Conservation (phyloP, 2,329 filamentous ascomycete species). For the Arachnomyces sp. region DNA sequence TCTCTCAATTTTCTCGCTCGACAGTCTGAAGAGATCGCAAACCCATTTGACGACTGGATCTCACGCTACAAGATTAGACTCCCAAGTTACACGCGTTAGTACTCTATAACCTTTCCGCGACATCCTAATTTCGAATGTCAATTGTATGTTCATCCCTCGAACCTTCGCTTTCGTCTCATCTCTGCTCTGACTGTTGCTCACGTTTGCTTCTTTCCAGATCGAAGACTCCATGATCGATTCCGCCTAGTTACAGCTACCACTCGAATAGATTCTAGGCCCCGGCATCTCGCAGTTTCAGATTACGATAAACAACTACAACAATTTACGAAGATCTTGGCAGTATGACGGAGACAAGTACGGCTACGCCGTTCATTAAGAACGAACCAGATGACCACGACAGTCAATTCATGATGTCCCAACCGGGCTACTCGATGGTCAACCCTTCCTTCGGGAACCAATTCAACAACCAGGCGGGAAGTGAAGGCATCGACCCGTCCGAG, state of each 20-base stretch:
- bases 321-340: no score
- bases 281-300: no score
- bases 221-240: no score
- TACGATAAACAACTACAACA: no score
- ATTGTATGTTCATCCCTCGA: not conserved
- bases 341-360: slow-evolving; percentile 49
- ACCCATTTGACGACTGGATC: no score
- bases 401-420: slow-evolving; percentile 42
- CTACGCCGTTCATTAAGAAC: slow-evolving; percentile 58
- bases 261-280: no score
- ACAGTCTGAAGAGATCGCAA: no score
- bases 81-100: not conserved
- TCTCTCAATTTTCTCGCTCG: no score
- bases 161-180: not conserved
- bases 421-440: slow-evolving; percentile 44
- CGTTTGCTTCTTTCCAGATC: no score
- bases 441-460: slow-evolving; percentile 43
- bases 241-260: no score
- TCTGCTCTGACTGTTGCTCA: no score
- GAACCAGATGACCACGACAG: slow-evolving; percentile 54
- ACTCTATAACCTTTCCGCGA: not conserved
- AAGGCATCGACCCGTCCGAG: slow-evolving; percentile 74
- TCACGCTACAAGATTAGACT: no score
- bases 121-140: not conserved
- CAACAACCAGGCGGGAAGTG: slow-evolving; percentile 40